Conservation (phyloP, 768 basidiomycete species). For the Psilocybe cubensis region DNA sequence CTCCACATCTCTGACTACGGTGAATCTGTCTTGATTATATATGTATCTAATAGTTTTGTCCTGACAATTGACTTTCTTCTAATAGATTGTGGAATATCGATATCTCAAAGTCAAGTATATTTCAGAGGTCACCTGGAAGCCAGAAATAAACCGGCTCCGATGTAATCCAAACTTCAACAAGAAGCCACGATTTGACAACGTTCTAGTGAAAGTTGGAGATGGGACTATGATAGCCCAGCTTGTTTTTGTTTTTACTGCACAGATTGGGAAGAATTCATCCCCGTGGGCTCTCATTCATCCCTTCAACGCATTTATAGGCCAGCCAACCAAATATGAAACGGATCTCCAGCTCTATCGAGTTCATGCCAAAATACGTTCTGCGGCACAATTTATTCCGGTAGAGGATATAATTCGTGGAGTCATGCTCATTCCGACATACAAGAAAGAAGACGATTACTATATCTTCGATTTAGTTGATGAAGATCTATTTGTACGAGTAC, state of each 20-base stretch:
- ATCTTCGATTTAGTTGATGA: not conserved
- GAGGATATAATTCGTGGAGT: too few species aligned
- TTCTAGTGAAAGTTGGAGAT: conserved; percentile 24
- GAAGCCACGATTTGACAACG: conserved; percentile 25
- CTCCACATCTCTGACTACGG: too few species aligned
- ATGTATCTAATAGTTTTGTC: not conserved
- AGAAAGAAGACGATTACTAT: not conserved
- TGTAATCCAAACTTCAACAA: conserved; percentile 29
- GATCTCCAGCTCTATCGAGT: not conserved
- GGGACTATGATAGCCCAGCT: not conserved
- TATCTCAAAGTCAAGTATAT: conserved; percentile 29
- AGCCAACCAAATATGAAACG: not conserved
- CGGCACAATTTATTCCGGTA: too few species aligned
- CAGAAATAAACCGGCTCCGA: conserved; percentile 23
- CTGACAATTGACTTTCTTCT: not conserved
- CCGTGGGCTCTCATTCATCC: not conserved
- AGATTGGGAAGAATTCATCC: not conserved
- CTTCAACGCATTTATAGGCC: not conserved
- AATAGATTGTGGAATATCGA: conserved; percentile 21
- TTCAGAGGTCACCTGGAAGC: conserved; percentile 26
- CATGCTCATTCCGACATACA: not conserved
- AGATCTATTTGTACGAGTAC: not conserved
- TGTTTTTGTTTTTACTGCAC: not conserved
- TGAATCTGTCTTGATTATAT: too few species aligned
- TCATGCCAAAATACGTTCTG: too few species aligned